Evolutionary conservation across 1,284 basidiomycete genomes (phyloP), one percentile per base, ranked within the genome.

Genomic region (Cryptococcus sp.): DNA sequence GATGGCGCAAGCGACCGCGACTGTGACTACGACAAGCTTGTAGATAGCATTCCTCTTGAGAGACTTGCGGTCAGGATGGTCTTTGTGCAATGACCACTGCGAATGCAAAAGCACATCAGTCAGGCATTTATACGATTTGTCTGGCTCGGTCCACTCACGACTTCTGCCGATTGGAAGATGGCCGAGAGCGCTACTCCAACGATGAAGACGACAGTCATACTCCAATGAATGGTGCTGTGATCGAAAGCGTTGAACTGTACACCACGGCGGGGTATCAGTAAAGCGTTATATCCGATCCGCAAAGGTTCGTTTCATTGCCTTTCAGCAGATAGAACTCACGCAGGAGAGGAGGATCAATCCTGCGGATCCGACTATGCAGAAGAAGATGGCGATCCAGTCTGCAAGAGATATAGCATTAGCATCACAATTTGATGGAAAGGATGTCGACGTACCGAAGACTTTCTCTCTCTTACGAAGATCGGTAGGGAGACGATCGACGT

Each of bases 181-280:
- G 81, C 81, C 15, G 77, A 78, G 16, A 83, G 56, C 16, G 80
- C 81, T 11, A 80, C 73, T 52, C 74, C 75, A 37, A 80, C 75
- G 54, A 83, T 72, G 63, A 83, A 83, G 50, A 82, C 70, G 17
- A 77, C 57, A 0, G 82, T 79, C 75, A 81, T 79, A 26, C 68
- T 65, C 81, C 81, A 82, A 65, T 83, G 82, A 2, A 80, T 72
- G 0, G 54, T 76, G 16, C 73, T 68, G 67, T 81, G 76, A 64
- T 77, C 64, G 69, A 77, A 79, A 2, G 76, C 73, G 62, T 81
- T 73, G 34, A 75, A 74, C 75, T 77, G 61, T 39, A 25, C 15
- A 17, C n/a, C 3, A 23, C 1, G 23, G 15, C 48, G 34, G 46
- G 25, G 20, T 16, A 19, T 46, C 17, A 44, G 41, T 48, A 39